Base-by-base conservation (phyloP, 495 filamentous ascomycete species). In the Penicillium flavigenum region DNA sequence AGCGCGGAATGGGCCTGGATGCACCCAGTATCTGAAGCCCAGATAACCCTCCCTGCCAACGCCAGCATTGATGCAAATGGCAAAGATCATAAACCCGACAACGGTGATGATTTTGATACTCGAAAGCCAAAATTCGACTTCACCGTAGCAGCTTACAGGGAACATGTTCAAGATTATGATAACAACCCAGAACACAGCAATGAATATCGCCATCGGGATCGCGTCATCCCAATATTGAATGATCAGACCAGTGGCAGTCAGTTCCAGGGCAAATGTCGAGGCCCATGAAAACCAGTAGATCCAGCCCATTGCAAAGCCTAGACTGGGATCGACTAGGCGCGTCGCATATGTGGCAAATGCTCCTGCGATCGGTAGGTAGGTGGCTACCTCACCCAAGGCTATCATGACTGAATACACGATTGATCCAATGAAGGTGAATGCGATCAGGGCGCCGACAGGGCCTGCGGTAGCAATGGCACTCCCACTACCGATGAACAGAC, bases 291-390 rank as follows among this genome's bases (percentile, higher is more conserved):
- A 81, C 79, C 79, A 81, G 61, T 81, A 85, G 55, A 88, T 88
- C 86, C 87, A 91, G 16, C 86, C 87, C 60, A 89, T 82, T 17
- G 87, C 83, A 62, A 90, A 90, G 34, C 86, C 86, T 50, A 91
- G 69, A 52, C 84, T 83, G 36, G 81, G 78, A 60, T 90, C 86
- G 46, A 86, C 79, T 43, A 88, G 89, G 39, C 86, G 77, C 27
- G 83, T 79, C 27, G 84, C 84, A 66, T 86, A 89, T 48, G 85
- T 75, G 17, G 86, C 83, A 62, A 90, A 87, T 7, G 84, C 81
- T 48, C 88, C 88, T 6, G 86, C 79, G 16, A 87, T 78, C 11
- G 88, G 88, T n/a, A 89, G 79, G 60, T 82, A 88, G 14, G 87
- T 85, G 7, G 84, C 81, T 80, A 90, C 85, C 66, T 90, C 87